Evolutionary conservation across 805 yeast genomes (phyloP).

Genomic region (Yarrowia divulgata): DNA sequence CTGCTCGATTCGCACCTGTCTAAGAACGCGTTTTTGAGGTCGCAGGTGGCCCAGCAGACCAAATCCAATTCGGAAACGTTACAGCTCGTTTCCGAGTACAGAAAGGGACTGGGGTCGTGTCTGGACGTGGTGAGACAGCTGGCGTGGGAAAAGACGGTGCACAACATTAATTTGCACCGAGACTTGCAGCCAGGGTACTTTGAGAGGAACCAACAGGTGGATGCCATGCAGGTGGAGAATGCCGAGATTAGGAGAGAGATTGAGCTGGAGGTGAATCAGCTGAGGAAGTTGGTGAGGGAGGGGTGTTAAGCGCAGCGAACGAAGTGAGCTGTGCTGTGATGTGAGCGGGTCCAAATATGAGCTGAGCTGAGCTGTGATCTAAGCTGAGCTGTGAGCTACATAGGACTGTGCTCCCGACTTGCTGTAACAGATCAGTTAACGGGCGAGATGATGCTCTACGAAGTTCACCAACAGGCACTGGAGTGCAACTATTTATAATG

Average conservation of each 20-base stretch:
- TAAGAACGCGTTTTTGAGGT: slow-evolving; percentile 39
- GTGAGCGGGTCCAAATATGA: no score
- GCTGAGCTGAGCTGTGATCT: background rate
- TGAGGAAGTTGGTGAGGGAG: slow-evolving; percentile 34
- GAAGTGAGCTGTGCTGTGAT: background rate
- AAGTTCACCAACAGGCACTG: no score
- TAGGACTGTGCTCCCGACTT: no score
- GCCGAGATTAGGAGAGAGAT: slow-evolving; percentile 42
- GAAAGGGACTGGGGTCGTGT: slow-evolving; percentile 42
- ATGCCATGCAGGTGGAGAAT: slow-evolving; percentile 42
- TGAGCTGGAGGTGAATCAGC: slow-evolving; percentile 42
- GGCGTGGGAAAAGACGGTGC: slow-evolving; percentile 42
- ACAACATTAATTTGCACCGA: slow-evolving; percentile 42
- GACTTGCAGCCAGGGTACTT: slow-evolving; percentile 33
- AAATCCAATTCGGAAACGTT: slow-evolving; percentile 39
- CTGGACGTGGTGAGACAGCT: slow-evolving; percentile 42
- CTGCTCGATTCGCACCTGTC: background rate
- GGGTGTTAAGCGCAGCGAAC: slow-evolving; percentile 1
- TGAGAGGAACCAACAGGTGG: slow-evolving; percentile 40
- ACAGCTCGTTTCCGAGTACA: slow-evolving; percentile 41
- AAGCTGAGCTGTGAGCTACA: no score
- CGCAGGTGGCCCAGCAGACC: slow-evolving; percentile 40
- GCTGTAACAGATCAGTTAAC: no score
- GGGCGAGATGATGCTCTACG: no score
- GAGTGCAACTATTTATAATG: slow-evolving; percentile 4